A percentile compares a stretch with the other conserved stretches of the same genome.
Conservation (phyloP, 2,329 filamentous ascomycete genomes). For the Pestalotiopsis sp. region DNA sequence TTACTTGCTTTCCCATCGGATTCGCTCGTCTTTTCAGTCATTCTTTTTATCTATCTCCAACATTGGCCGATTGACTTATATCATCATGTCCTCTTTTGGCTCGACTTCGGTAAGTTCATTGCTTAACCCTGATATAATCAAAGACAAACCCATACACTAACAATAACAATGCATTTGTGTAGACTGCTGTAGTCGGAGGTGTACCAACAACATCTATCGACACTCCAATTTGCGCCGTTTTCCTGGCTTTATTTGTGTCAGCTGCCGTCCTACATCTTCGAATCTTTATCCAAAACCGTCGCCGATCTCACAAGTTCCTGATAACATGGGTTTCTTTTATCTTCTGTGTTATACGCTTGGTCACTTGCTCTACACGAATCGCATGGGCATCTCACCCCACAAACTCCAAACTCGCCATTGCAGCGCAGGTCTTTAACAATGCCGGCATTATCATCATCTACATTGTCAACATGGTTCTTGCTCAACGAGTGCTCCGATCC, state of each 20-base stretch:
- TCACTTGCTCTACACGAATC: slow-evolving; percentile 7
- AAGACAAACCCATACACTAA: neutral
- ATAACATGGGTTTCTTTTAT: neutral
- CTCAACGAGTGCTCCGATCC: neutral
- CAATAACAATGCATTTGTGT: neutral
- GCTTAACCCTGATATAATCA: neutral
- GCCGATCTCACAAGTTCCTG: slow-evolving; percentile 4
- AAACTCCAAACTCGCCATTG: slow-evolving; percentile 34
- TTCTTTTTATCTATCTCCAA: neutral
- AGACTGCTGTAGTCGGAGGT: slow-evolving; percentile 2
- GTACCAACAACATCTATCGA: neutral
- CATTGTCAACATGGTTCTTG: slow-evolving; percentile 8
- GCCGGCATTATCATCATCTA: slow-evolving; percentile 4
- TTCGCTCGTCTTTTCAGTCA: neutral
- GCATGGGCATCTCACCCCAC: slow-evolving; percentile 18
- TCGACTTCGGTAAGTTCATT: neutral
- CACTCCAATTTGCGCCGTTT: neutral
- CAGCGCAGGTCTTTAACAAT: slow-evolving; percentile 29
- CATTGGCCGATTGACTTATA: neutral
- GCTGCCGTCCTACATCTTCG: neutral
- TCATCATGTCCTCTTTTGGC: neutral
- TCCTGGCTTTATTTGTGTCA: neutral
- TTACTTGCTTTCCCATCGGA: neutral
- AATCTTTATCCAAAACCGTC: neutral
- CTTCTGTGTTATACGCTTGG: slow-evolving; percentile 3